Percentiles rank a stretch among this genome's conserved stretches.
phyloP scores from a whole-genome alignment of 2,329 filamentous ascomycete species.

The Trichoderma koningii region DNA sequence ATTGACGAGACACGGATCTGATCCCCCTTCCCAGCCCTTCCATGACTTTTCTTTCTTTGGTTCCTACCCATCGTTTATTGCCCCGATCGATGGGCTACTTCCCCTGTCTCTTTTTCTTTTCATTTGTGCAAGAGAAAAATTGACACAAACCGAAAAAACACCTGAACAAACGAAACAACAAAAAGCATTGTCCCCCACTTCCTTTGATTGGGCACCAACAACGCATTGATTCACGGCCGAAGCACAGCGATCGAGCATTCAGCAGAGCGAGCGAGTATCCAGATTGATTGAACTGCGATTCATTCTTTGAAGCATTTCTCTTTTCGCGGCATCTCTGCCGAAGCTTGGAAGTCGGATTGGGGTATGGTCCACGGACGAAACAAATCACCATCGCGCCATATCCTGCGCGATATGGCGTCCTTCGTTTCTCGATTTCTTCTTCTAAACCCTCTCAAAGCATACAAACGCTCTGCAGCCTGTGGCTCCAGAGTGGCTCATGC shows the following conservation, averaged over 20 bases:
- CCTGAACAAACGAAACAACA: background rate
- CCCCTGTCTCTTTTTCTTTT: background rate
- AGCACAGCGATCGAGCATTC: conserved; percentile 7
- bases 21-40: background rate
- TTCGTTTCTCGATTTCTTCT: conserved; percentile 2
- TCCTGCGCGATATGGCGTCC: background rate
- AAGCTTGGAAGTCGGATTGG: conserved; percentile 5
- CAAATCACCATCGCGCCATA: conserved; percentile 3
- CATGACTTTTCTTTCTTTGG: conserved; percentile 14
- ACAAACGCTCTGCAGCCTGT: background rate
- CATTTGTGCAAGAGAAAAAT: background rate
- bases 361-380: conserved; percentile 4
- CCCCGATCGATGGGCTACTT: conserved; percentile 2
- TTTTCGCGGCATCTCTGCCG: background rate
- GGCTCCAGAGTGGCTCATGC: background rate
- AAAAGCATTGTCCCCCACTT: background rate
- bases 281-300: conserved; percentile 24
- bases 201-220: conserved; percentile 4
- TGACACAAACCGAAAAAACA: background rate
- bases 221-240: conserved; percentile 6
- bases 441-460: background rate
- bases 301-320: conserved; percentile 14
- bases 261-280: conserved; percentile 20
- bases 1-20: conserved; percentile 17
- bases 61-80: background rate